Percentiles rank a stretch among this genome's conserved stretches.
Conservation (phyloP, 306 rosid genomes). For the Cucurbita ficifolia region DNA sequence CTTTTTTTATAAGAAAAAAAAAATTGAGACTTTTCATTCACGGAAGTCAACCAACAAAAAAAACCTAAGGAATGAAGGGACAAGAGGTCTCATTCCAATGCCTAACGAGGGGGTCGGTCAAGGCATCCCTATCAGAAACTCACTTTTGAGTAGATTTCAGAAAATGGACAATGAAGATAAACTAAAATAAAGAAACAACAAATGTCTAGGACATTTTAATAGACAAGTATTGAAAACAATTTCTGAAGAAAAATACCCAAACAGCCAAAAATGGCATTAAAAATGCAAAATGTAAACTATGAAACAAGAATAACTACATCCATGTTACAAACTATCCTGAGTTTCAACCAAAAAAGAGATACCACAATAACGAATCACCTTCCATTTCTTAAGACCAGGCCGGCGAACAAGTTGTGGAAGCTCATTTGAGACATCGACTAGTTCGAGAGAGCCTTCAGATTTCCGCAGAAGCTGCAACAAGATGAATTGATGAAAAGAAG, state of each 20-base stretch:
- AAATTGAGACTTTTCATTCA: background rate
- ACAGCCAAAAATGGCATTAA: background rate
- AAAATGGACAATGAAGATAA: background rate
- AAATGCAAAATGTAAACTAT: background rate
- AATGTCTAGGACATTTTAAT: background rate
- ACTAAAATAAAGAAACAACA: background rate
- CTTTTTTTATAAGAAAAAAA: background rate
- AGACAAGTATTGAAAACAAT: background rate
- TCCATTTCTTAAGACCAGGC: conserved; percentile 85
- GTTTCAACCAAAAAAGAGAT: background rate
- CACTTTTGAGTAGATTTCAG: background rate
- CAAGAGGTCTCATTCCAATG: background rate
- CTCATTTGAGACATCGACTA: conserved; percentile 74
- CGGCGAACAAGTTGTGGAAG: conserved; percentile 75
- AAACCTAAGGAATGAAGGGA: background rate
- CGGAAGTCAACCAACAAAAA: background rate
- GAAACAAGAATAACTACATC: background rate
- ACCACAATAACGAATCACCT: conserved; percentile 27
- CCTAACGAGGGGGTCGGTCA: background rate
- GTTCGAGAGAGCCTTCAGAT: conserved; percentile 68
- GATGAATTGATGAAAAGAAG: background rate
- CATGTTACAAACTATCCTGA: background rate
- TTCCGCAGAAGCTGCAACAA: conserved; percentile 61
- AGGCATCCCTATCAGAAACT: background rate
- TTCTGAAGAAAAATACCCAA: background rate